Conservation (phyloP, 2,329 filamentous ascomycete genomes). For the Fusarium nurragi region DNA sequence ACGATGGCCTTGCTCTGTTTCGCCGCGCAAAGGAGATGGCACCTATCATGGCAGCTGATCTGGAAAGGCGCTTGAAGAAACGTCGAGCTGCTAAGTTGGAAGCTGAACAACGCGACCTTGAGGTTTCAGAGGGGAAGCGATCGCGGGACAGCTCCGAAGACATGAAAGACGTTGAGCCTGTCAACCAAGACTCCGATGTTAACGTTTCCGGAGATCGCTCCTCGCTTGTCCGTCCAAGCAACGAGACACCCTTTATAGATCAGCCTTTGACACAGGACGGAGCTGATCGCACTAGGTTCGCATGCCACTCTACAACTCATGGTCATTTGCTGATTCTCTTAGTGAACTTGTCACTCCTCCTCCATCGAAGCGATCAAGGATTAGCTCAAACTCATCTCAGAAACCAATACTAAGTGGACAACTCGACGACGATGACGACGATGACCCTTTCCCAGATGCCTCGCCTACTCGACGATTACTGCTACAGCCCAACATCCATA, state of each 20-base stretch:
- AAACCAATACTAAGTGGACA: slow-evolving; percentile 26
- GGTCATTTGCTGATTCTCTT: slow-evolving; percentile 20
- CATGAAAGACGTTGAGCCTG: not conserved
- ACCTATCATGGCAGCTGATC: slow-evolving; percentile 55
- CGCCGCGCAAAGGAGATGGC: slow-evolving; percentile 61
- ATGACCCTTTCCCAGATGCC: slow-evolving; percentile 28
- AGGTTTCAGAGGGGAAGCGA: slow-evolving; percentile 35
- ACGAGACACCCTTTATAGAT: slow-evolving; percentile 13
- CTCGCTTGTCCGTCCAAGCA: not conserved
- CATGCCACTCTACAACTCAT: not conserved
- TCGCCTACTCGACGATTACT: slow-evolving; percentile 36
- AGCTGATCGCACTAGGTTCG: slow-evolving; percentile 38
- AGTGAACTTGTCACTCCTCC: slow-evolving; percentile 52
- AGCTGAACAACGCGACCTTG: slow-evolving; percentile 27
- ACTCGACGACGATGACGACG: slow-evolving; percentile 4
- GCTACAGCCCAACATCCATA: slow-evolving; percentile 6
- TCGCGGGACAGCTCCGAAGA: slow-evolving; percentile 31
- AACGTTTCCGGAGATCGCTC: not conserved
- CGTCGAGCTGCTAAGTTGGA: slow-evolving; percentile 37
- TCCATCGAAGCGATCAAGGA: slow-evolving; percentile 52
- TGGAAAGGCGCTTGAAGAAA: slow-evolving; percentile 45
- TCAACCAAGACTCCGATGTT: not conserved
- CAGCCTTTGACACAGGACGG: slow-evolving; percentile 19
- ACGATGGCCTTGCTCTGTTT: slow-evolving; percentile 59
- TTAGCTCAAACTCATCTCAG: slow-evolving; percentile 35